Evolutionary conservation across 2,329 filamentous ascomycete genomes (phyloP).

Genomic region (Colletotrichum sp.): DNA sequence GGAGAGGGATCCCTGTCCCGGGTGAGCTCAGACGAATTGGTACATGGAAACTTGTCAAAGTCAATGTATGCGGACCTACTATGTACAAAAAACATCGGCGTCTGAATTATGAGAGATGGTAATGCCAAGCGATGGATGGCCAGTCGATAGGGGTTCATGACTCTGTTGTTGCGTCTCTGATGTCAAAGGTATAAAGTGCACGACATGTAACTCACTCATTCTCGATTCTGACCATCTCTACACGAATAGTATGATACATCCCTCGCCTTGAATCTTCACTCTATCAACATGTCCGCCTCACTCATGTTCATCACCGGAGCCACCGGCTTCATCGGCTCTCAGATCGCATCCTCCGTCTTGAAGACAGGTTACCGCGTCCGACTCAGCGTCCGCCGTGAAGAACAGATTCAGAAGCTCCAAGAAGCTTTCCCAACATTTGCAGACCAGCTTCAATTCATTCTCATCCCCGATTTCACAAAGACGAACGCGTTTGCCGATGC

Average conservation of each 20-base stretch:
- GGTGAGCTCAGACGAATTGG: neutral
- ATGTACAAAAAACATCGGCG: neutral
- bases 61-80: neutral
- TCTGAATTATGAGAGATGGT: neutral
- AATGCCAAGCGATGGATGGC: neutral
- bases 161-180: neutral
- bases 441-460: neutral
- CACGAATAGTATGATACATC: neutral
- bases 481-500: neutral
- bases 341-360: neutral
- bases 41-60: neutral
- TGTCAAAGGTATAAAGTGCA: neutral
- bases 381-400: neutral
- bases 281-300: neutral
- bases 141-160: neutral
- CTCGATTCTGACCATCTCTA: neutral
- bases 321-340: constrained; percentile 8
- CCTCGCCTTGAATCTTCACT: neutral
- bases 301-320: constrained; percentile 11
- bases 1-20: neutral
- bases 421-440: neutral
- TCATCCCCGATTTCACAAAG: neutral
- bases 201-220: neutral
- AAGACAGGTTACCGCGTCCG: constrained; percentile 1
- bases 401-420: neutral